Percentiles rank a stretch among this genome's conserved stretches.
phyloP scores from a whole-genome alignment of 148 eudicot species.

The Spergularia bocconei region DNA sequence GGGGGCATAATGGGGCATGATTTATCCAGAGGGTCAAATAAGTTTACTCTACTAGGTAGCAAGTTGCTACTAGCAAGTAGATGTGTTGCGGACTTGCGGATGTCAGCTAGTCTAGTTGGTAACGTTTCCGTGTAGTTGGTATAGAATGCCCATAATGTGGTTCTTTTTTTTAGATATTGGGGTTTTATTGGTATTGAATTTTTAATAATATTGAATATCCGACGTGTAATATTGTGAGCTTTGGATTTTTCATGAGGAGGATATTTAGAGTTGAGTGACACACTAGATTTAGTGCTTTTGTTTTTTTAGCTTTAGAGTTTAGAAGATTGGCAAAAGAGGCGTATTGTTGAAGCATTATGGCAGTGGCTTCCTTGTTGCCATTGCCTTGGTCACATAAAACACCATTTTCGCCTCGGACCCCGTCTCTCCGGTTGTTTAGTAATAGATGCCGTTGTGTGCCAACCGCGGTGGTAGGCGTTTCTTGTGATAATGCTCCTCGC shows the following conservation, averaged over 20 bases:
- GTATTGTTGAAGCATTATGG: slow-evolving; percentile 23
- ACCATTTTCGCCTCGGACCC: slow-evolving; percentile 9
- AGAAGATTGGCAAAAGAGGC: background rate
- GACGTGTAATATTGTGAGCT: slow-evolving; percentile 30
- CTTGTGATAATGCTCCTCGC: slow-evolving; percentile 30
- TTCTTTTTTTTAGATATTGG: background rate
- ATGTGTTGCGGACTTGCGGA: background rate
- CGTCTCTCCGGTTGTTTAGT: background rate
- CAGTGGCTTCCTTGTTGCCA: slow-evolving; percentile 24
- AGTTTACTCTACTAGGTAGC: no score
- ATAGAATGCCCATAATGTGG: background rate
- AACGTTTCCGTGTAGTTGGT: background rate
- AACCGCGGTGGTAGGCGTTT: background rate
- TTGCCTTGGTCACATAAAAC: slow-evolving; percentile 15
- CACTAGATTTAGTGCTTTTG: background rate
- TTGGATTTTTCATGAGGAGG: background rate
- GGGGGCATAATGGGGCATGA: no score
- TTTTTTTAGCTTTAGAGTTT: slow-evolving; percentile 6
- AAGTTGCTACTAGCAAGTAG: no score
- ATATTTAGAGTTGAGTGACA: slow-evolving; percentile 1
- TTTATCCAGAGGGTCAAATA: no score
- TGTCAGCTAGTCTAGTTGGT: background rate
- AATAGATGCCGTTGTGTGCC: slow-evolving; percentile 12
- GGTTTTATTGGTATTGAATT: background rate
- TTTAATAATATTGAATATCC: background rate